phyloP scores from a whole-genome alignment of 2,329 filamentous ascomycete species.

The Mariannaea elegans region DNA sequence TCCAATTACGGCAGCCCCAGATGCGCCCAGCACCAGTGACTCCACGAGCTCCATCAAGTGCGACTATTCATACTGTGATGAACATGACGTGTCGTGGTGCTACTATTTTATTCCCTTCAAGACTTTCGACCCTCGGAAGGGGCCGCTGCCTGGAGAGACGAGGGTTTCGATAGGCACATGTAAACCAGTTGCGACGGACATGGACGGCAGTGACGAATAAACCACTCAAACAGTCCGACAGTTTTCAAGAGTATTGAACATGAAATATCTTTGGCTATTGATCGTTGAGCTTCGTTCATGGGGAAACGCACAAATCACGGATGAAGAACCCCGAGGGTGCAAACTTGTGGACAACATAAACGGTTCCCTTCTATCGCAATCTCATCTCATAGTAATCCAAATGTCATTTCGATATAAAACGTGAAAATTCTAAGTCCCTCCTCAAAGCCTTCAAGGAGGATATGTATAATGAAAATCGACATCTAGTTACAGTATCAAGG shows the following conservation, averaged over 20 bases:
- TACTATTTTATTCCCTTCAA: constrained; percentile 51
- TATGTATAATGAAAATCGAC: no score
- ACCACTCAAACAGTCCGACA: background rate
- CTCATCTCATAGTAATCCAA: background rate
- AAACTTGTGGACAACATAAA: background rate
- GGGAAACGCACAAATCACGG: no score
- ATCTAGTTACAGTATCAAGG: no score
- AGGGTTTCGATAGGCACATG: constrained; percentile 45
- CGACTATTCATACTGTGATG: constrained; percentile 49
- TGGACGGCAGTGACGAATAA: background rate
- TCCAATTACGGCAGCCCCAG: background rate
- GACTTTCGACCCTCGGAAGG: constrained; percentile 44
- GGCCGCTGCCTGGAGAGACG: constrained; percentile 49
- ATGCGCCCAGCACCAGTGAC: background rate
- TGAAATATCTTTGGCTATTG: no score
- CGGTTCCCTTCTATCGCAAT: background rate
- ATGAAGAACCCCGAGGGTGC: no score
- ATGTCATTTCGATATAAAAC: background rate
- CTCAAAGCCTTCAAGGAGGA: no score
- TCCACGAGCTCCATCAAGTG: constrained; percentile 39
- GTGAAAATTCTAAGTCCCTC: background rate
- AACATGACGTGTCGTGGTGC: constrained; percentile 46
- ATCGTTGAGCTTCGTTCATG: no score
- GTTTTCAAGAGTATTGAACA: no score
- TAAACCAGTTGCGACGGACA: constrained; percentile 18